Base-by-base conservation (phyloP, 495 filamentous ascomycete species). In the Podospora pseudocomata region DNA sequence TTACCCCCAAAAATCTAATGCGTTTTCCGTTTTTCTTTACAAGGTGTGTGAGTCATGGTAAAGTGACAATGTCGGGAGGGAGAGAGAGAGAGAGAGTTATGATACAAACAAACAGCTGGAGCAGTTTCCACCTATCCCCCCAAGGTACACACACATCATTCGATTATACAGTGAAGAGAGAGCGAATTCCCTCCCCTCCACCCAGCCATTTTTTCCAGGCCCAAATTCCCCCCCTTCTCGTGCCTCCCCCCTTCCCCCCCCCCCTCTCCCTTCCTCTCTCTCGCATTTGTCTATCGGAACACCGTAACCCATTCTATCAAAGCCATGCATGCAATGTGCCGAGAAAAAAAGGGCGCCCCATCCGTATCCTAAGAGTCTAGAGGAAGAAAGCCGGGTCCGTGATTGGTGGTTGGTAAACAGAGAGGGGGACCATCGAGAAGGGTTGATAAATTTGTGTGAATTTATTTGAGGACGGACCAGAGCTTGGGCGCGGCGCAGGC, bases 401-500 rank as follows among this genome's bases (percentile, higher is more conserved):
- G 7, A 11, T 58, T 26, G 23, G 7, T 2, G 20, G 13, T 26
- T 18, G 55, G 18, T 58, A 4, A 58, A 58, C 5, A 49, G 39
- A 49, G 55, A 20, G 6, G 13, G 19, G 55, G n/a, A 26, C 55
- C 15, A 58, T 26, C 55, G 59, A 61, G 19, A 27, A 27, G 27
- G 59, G 9, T 15, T 60, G 5, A 4, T 60, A 20, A 26, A 28
- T 13, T 63, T 32, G 11, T 23, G 61, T 63, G 34, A 56, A 60
- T 82, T 86, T 94, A 99, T 85, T 96, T 96, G 76, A 98, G 90
- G 75, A 86, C 78, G 67, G 88, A 86, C 85, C 91, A 99, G 76
- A 99, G 89, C 89, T 96, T 97, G 72, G 95, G 96, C 55, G 94
- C 96, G 65, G 95, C 95, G 78, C 94, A 98, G 77, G 88, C 80